These are phyloP conservation scores for Colletotrichum scovillei DNA, from an alignment of 2,329 filamentous ascomycete species.

Conservation along the genomic window DNA sequence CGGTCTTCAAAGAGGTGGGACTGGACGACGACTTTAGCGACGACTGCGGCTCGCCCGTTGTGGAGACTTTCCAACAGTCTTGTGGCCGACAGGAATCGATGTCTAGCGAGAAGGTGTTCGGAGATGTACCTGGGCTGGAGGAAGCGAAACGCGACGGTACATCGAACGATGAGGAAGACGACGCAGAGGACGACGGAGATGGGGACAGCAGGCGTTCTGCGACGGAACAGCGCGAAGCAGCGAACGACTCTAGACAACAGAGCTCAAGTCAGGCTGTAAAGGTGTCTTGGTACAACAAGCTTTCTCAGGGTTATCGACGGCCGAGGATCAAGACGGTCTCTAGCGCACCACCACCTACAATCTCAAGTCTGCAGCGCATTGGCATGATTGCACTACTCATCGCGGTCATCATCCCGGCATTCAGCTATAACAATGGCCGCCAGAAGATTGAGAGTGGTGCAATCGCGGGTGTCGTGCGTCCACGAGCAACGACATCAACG, in stretches of 20 bases:
- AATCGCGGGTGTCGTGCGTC: constrained; percentile 57
- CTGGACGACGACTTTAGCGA: constrained; percentile 50
- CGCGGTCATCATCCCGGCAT: constrained; percentile 60
- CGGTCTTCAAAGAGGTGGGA: constrained; percentile 64
- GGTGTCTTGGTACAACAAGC: constrained; percentile 55
- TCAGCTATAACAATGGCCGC: constrained; percentile 55
- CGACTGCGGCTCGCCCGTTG: constrained; percentile 19
- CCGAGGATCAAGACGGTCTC: constrained; percentile 57
- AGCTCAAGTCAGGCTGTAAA: constrained; percentile 24
- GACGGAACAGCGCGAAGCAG: neutral
- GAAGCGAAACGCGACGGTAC: constrained; percentile 15
- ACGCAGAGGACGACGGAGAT: constrained; percentile 29
- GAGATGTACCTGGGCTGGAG: constrained; percentile 42
- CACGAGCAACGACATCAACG: constrained; percentile 41
- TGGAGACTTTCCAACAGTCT: constrained; percentile 3
- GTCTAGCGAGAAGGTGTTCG: constrained; percentile 45
- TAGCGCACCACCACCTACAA: constrained; percentile 54
- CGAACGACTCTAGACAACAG: constrained; percentile 41
- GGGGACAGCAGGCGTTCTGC: constrained; percentile 34
- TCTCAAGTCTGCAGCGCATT: constrained; percentile 55
- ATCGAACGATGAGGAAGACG: constrained; percentile 22
- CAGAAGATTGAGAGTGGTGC: constrained; percentile 54
- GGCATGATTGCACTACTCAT: constrained; percentile 62
- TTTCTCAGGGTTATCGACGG: constrained; percentile 50
- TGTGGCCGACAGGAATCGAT: constrained; percentile 30